Evolutionary conservation across 805 yeast genomes (phyloP).

Genomic region (Cyberlindnera amylophila): DNA sequence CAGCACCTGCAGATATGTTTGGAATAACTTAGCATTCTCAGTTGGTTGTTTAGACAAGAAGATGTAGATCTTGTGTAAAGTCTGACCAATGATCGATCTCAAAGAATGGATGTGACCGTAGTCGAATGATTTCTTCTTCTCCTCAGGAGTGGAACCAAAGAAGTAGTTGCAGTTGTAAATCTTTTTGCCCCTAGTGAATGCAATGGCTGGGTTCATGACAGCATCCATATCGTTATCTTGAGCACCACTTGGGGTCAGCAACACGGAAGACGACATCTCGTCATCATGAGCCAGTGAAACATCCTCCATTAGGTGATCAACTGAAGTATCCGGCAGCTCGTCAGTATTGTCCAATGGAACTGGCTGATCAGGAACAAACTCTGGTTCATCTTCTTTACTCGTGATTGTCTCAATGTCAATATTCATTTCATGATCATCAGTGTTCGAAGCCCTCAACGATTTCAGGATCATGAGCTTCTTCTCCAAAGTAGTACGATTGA

Average conservation of each 20-base stretch:
- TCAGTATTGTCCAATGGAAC: slow-evolving; percentile 22
- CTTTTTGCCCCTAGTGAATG: slow-evolving; percentile 51
- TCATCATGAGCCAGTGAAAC: slow-evolving; percentile 24
- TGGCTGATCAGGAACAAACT: slow-evolving; percentile 7
- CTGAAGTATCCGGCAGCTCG: slow-evolving; percentile 5
- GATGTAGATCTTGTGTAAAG: slow-evolving; percentile 54
- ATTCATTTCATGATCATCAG: slow-evolving; percentile 34
- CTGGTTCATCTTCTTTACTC: slow-evolving; percentile 28
- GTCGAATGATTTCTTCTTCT: slow-evolving; percentile 37
- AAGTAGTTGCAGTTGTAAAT: slow-evolving; percentile 62
- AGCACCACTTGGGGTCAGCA: slow-evolving; percentile 28
- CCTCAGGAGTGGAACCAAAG: slow-evolving; percentile 53
- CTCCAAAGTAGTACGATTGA: slow-evolving; percentile 17
- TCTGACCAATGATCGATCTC: slow-evolving; percentile 56
- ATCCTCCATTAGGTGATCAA: slow-evolving; percentile 21
- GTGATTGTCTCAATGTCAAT: slow-evolving; percentile 35
- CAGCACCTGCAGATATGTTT: slow-evolving; percentile 57
- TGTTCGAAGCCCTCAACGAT: slow-evolving; percentile 32
- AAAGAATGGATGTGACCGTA: slow-evolving; percentile 56
- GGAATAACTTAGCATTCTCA: slow-evolving; percentile 62
- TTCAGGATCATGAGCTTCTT: slow-evolving; percentile 32
- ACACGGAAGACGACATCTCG: slow-evolving; percentile 33
- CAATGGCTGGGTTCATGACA: slow-evolving; percentile 49
- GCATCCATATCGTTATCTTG: slow-evolving; percentile 35
- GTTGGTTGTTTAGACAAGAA: slow-evolving; percentile 46